Conservation (phyloP, 352 stramenopile genomes). For the Pythium utonaiense region DNA sequence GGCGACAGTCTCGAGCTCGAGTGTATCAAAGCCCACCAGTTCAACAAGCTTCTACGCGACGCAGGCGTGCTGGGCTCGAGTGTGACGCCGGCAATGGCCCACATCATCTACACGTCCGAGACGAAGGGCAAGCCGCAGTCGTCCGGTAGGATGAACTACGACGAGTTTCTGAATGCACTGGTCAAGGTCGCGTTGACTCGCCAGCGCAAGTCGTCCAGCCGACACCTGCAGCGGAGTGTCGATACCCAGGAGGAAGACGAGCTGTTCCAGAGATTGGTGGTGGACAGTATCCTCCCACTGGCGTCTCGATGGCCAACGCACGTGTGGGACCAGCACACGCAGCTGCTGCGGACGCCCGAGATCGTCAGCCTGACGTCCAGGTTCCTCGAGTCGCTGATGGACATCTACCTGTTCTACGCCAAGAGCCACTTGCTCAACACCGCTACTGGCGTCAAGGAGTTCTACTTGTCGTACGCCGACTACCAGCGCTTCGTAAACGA, state of each 20-base stretch:
- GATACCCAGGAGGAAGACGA: constrained; percentile 48
- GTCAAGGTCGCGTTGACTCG: constrained; percentile 51
- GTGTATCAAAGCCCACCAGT: constrained; percentile 69
- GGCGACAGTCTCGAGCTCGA: constrained; percentile 72
- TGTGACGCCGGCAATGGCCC: constrained; percentile 64
- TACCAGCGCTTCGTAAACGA: constrained; percentile 76
- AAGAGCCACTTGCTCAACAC: constrained; percentile 46
- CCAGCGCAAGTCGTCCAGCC: constrained; percentile 30
- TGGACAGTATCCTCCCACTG: constrained; percentile 54
- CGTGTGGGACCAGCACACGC: constrained; percentile 48
- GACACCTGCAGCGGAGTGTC: constrained; percentile 14
- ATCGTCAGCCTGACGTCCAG: constrained; percentile 61
- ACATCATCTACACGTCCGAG: constrained; percentile 81
- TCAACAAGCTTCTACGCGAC: constrained; percentile 66
- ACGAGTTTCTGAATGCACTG: constrained; percentile 77
- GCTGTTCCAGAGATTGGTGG: constrained; percentile 52
- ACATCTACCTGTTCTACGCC: constrained; percentile 81
- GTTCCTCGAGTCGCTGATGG: constrained; percentile 57
- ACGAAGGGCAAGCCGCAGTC: constrained; percentile 59
- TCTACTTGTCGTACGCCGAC: constrained; percentile 68
- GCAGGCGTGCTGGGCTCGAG: constrained; percentile 40
- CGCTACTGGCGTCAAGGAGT: constrained; percentile 40
- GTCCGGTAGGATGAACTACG: constrained; percentile 70
- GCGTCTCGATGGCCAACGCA: constrained; percentile 53
- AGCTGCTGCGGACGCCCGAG: constrained; percentile 40